Evolutionary conservation across 176 grass and related monocot species (phyloP).

Genomic region (Rhynchospora breviuscula): DNA sequence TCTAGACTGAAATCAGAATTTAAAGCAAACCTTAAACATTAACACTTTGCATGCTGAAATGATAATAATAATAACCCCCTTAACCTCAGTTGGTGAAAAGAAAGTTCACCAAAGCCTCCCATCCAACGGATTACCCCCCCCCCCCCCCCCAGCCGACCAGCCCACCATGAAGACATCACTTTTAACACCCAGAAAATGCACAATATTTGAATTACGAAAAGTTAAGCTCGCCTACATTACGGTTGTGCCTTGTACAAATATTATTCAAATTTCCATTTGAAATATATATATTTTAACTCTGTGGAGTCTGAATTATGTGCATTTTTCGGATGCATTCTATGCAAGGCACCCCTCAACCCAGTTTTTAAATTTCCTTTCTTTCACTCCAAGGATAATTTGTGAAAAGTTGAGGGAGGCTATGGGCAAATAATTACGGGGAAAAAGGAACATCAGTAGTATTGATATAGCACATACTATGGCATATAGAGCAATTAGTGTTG

Average conservation of each 20-base stretch:
- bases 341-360: not conserved
- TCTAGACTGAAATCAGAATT: conserved; percentile 1
- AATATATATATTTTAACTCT: not conserved
- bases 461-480: conserved; percentile 42
- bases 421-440: conserved; percentile 1
- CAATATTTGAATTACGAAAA: not conserved
- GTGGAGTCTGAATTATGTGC: not conserved
- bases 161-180: not conserved
- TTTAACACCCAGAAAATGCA: no score
- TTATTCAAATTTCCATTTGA: not conserved
- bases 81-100: not conserved
- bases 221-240: not conserved
- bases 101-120: not conserved
- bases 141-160: not conserved
- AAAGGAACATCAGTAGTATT: conserved; percentile 4
- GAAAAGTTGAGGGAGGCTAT: not conserved
- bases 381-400: conserved; percentile 3
- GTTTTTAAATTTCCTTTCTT: not conserved
- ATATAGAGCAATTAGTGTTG: conserved; percentile 62
- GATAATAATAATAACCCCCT: not conserved
- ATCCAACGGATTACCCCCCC: not conserved
- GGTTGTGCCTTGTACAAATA: not conserved
- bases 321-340: not conserved
- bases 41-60: not conserved
- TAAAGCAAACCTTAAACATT: not conserved